Evolutionary conservation across 1,139 yeast species (phyloP).

Genomic region (Debaryomycetaceae sp.): DNA sequence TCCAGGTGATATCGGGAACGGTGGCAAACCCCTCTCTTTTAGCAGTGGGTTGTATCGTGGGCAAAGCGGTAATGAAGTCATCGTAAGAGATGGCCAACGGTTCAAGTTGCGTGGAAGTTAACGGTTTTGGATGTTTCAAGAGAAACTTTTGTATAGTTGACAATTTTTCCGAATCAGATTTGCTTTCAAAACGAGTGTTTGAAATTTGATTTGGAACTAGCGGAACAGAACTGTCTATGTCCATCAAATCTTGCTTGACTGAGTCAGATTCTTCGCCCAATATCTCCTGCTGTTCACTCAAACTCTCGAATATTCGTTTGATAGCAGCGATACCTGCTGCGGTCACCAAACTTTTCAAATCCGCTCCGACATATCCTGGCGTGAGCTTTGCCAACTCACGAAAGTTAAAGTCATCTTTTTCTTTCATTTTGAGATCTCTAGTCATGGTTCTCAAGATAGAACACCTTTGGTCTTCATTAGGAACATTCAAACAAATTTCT

Average conservation of each 20-base stretch:
- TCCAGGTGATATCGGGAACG: constrained; percentile 97
- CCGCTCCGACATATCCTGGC: constrained; percentile 99
- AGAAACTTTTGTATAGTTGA: constrained; percentile 76
- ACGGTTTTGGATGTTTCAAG: constrained; percentile 71
- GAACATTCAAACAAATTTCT: constrained; percentile 72
- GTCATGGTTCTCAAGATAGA: constrained; percentile 78
- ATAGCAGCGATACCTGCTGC: constrained; percentile 97
- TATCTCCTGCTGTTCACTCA: constrained; percentile 35
- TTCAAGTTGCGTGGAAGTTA: constrained; percentile 68
- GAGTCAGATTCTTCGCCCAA: constrained; percentile 9
- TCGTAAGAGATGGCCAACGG: constrained; percentile 71
- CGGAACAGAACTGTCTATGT: constrained; percentile 28
- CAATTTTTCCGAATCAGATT: constrained; percentile 38
- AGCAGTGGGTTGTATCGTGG: constrained; percentile 95
- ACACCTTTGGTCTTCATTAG: constrained; percentile 79
- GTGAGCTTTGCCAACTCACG: constrained; percentile 80
- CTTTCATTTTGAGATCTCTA: constrained; percentile 52
- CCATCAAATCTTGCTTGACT: constrained; percentile 32
- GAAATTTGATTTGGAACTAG: constrained; percentile 8
- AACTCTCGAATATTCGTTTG: constrained; percentile 70
- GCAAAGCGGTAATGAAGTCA: constrained; percentile 82
- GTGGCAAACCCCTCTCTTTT: constrained; percentile 99
- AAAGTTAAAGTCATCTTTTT: constrained; percentile 65
- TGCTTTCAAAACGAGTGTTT: constrained; percentile 21
- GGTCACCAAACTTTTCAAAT: constrained; percentile 85